These are phyloP conservation scores for Russula sp. DNA, from an alignment of 768 basidiomycete species.

Conservation along the genomic window DNA sequence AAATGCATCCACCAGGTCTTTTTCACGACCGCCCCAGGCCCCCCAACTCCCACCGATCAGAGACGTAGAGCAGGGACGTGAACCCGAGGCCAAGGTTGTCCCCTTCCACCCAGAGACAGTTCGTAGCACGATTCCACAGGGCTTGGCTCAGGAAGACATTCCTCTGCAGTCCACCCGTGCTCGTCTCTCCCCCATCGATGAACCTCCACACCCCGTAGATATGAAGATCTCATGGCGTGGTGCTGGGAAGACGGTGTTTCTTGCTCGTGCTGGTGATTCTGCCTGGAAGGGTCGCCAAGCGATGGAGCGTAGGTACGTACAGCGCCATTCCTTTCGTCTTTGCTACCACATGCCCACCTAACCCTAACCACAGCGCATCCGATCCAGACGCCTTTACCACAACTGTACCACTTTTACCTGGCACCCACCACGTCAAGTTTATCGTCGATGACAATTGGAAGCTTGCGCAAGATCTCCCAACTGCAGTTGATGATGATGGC, in stretches of 20 bases:
- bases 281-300: slow-evolving; percentile 68
- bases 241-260: slow-evolving; percentile 56
- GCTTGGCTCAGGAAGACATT: slow-evolving; percentile 39
- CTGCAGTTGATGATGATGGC: slow-evolving; percentile 92
- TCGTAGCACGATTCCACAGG: slow-evolving; percentile 58
- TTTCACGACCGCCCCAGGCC: slow-evolving; percentile 34
- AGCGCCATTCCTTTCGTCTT: slow-evolving; percentile 14
- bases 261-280: slow-evolving; percentile 70
- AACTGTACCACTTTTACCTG: slow-evolving; percentile 64
- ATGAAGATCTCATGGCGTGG: slow-evolving; percentile 61
- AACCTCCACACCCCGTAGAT: slow-evolving; percentile 26
- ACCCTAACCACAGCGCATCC: slow-evolving; percentile 28
- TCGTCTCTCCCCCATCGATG: slow-evolving; percentile 28
- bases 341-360: slow-evolving; percentile 15
- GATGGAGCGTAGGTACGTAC: slow-evolving; percentile 63
- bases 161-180: slow-evolving; percentile 27
- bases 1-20: slow-evolving; percentile 44
- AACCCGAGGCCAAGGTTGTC: slow-evolving; percentile 30
- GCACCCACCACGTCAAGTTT: slow-evolving; percentile 93
- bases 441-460: slow-evolving; percentile 89
- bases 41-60: slow-evolving; percentile 15
- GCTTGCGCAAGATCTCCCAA: slow-evolving; percentile 72
- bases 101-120: slow-evolving; percentile 58
- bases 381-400: slow-evolving; percentile 40
- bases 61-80: slow-evolving; percentile 27